A percentile compares a stretch with the other conserved stretches of the same genome.
Evolutionary conservation across 352 stramenopile genomes (phyloP).

Genomic region (Phytophthora pisi): DNA sequence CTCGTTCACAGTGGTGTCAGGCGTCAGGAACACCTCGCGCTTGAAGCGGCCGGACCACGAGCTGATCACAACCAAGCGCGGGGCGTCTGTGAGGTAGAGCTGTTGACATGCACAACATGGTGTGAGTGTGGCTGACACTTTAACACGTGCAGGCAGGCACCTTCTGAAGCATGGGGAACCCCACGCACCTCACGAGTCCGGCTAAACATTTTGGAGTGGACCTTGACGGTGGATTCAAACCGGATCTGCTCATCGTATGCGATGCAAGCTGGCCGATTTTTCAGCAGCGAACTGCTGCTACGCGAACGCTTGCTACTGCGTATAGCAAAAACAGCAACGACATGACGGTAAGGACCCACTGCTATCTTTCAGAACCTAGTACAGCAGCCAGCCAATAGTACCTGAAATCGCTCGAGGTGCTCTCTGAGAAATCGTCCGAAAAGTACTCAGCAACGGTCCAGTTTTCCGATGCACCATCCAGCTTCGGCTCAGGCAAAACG

Average conservation of each 20-base stretch:
- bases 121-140: background rate
- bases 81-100: conserved; percentile 75
- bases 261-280: conserved; percentile 60
- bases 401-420: conserved; percentile 70
- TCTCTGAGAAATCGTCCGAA: conserved; percentile 81
- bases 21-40: conserved; percentile 66
- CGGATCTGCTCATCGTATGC: conserved; percentile 68
- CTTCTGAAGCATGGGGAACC: too few relatives aligned
- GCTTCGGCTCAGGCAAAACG: conserved; percentile 62
- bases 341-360: conserved; percentile 4
- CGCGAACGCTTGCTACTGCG: conserved; percentile 52
- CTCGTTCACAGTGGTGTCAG: conserved; percentile 70
- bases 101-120: conserved; percentile 11
- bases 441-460: conserved; percentile 87
- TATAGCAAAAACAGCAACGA: conserved; percentile 1
- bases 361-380: background rate
- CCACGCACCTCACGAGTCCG: conserved; percentile 64
- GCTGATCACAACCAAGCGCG: conserved; percentile 70
- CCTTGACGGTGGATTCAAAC: conserved; percentile 77
- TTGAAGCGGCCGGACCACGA: conserved; percentile 79
- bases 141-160: background rate
- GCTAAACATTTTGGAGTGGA: conserved; percentile 82
- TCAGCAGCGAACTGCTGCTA: conserved; percentile 69
- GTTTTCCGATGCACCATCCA: conserved; percentile 78
- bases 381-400: conserved; percentile 9